A percentile compares a stretch with the other conserved stretches of the same genome.
Evolutionary conservation across 2,329 filamentous ascomycete species (phyloP).

Genomic region (Metarhizium sp.): DNA sequence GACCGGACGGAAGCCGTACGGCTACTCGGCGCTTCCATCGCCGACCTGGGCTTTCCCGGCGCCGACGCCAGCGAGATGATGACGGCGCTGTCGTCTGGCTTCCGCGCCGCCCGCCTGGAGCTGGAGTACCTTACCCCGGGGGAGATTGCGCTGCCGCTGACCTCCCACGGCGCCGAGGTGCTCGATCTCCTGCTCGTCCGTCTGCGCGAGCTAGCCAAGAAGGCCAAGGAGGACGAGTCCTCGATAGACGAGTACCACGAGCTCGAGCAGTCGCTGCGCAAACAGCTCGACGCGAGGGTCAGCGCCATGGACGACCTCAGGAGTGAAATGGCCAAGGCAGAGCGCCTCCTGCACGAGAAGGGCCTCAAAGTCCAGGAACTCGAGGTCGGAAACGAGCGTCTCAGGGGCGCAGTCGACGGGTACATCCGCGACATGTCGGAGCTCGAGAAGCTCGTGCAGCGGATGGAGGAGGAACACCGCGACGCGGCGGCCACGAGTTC

Average conservation of each 20-base stretch:
- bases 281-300: constrained; percentile 45
- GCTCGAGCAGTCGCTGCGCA: constrained; percentile 44
- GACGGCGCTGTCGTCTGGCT: constrained; percentile 34
- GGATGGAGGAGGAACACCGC: constrained; percentile 32
- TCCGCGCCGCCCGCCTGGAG: constrained; percentile 49
- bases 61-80: constrained; percentile 39
- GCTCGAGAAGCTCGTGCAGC: constrained; percentile 41
- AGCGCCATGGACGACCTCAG: constrained; percentile 39
- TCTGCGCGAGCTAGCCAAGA: constrained; percentile 38
- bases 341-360: constrained; percentile 24
- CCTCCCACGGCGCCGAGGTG: constrained; percentile 43
- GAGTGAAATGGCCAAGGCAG: constrained; percentile 28
- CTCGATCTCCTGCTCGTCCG: constrained; percentile 44
- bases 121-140: constrained; percentile 54
- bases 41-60: constrained; percentile 40
- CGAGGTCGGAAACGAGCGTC: constrained; percentile 37
- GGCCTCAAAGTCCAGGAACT: constrained; percentile 35
- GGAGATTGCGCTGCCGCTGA: constrained; percentile 43
- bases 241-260: constrained; percentile 51
- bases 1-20: constrained; percentile 39
- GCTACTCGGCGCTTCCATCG: constrained; percentile 35
- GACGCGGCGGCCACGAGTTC: constrained; percentile 20
- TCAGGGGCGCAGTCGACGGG: constrained; percentile 40
- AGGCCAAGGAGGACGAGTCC: constrained; percentile 39
- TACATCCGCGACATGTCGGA: constrained; percentile 45